Evolutionary conservation across 306 rosid species (phyloP).

Genomic region (Prunus dulcis): DNA sequence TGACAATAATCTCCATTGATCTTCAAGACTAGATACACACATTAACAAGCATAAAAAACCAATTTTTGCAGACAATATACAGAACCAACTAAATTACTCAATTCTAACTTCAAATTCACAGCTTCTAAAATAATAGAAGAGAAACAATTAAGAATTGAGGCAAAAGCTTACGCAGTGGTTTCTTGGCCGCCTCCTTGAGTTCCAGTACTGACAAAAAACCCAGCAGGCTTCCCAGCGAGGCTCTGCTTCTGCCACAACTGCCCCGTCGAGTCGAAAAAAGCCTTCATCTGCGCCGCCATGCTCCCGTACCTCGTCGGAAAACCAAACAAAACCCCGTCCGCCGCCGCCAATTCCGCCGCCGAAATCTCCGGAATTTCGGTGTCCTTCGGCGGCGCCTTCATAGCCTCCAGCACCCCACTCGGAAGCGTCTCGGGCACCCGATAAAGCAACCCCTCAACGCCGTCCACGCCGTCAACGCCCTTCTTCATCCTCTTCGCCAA

Average conservation of each 20-base stretch:
- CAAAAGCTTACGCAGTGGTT: slow-evolving; percentile 73
- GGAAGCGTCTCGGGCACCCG: slow-evolving; percentile 86
- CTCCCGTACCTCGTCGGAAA: slow-evolving; percentile 89
- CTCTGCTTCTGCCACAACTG: slow-evolving; percentile 81
- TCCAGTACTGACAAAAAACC: slow-evolving; percentile 89
- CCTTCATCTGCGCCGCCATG: slow-evolving; percentile 99
- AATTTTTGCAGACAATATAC: background rate
- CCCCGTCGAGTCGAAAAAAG: slow-evolving; percentile 86
- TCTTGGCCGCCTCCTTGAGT: slow-evolving; percentile 99
- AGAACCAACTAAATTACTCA: background rate
- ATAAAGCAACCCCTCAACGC: slow-evolving; percentile 69
- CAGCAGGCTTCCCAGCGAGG: slow-evolving; percentile 94
- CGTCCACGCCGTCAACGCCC: slow-evolving; percentile 78
- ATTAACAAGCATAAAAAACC: background rate
- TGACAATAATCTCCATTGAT: background rate
- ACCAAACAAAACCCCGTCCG: slow-evolving; percentile 83
- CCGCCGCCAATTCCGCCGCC: slow-evolving; percentile 54
- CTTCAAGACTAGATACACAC: background rate
- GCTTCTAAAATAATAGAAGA: background rate
- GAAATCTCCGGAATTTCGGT: slow-evolving; percentile 54
- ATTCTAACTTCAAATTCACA: background rate
- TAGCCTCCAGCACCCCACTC: slow-evolving; percentile 50
- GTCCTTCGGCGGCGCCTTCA: slow-evolving; percentile 77
- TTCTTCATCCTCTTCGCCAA: slow-evolving; percentile 77
- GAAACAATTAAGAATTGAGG: background rate